Conservation (phyloP, 2,329 filamentous ascomycete species). For the Huntiella abstrusa region DNA sequence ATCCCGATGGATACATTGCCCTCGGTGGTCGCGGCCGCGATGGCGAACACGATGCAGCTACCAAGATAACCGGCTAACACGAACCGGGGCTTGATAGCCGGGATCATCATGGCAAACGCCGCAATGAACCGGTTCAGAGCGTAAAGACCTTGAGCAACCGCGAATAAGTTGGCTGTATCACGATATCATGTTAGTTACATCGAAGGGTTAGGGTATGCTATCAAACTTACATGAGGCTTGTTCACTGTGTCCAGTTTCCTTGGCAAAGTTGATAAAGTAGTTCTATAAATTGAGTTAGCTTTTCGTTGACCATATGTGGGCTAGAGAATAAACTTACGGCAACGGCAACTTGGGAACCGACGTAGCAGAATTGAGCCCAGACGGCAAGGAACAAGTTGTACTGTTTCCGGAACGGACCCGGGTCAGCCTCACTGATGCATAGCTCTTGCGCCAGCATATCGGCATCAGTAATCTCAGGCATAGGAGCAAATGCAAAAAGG, state of each 20-base stretch:
- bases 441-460: conserved; percentile 38
- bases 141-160: conserved; percentile 39
- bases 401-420: conserved; percentile 36
- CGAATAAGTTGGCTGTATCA: conserved; percentile 28
- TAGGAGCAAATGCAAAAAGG: conserved; percentile 36
- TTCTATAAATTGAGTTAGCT: conserved; percentile 11
- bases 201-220: background rate
- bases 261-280: conserved; percentile 35
- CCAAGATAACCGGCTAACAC: conserved; percentile 35
- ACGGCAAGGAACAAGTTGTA: conserved; percentile 42
- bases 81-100: conserved; percentile 30
- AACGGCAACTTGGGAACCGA: conserved; percentile 37
- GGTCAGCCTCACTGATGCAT: conserved; percentile 23
- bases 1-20: conserved; percentile 33
- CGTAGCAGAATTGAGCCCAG: conserved; percentile 44
- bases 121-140: conserved; percentile 39
- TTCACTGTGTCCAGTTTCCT: conserved; percentile 16
- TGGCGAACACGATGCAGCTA: conserved; percentile 33
- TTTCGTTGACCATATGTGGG: background rate
- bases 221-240: conserved; percentile 10
- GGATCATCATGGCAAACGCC: conserved; percentile 33
- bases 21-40: conserved; percentile 30
- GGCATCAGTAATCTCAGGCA: conserved; percentile 37
- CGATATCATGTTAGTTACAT: background rate
- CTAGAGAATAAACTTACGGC: conserved; percentile 15